Percentiles rank a stretch among this genome's conserved stretches.
These are phyloP conservation scores for Laguncularia racemosa DNA, from an alignment of 345 rosid genomes.

Conservation along the genomic window DNA sequence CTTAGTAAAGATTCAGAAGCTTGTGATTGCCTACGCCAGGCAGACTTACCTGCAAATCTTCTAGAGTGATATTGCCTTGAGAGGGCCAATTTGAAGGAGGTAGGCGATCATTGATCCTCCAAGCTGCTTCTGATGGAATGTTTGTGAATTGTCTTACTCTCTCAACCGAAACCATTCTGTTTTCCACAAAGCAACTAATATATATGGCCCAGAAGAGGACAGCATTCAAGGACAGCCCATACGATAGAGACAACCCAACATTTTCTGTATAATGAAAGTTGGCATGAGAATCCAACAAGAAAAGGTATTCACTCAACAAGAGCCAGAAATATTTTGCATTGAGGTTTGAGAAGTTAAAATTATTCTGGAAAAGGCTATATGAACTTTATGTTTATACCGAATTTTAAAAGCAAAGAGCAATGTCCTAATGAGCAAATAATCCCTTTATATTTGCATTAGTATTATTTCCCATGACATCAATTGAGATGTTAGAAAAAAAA, in stretches of 20 bases:
- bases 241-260: slow-evolving; percentile 85
- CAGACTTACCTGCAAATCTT: slow-evolving; percentile 65
- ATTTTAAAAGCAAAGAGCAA: too few species aligned
- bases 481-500: not conserved
- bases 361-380: too few species aligned
- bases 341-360: too few species aligned
- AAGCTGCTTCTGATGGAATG: slow-evolving; percentile 68
- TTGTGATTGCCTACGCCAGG: too few species aligned
- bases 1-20: too few species aligned
- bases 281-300: too few species aligned
- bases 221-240: slow-evolving; percentile 78
- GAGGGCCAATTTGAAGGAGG: slow-evolving; percentile 81
- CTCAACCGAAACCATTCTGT: slow-evolving; percentile 89
- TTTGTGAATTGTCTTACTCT: slow-evolving; percentile 86
- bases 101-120: slow-evolving; percentile 50
- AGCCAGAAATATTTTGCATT: not conserved
- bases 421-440: too few species aligned
- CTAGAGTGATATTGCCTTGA: slow-evolving; percentile 58
- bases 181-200: slow-evolving; percentile 84
- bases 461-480: not conserved
- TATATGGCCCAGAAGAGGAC: slow-evolving; percentile 76
- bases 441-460: too few species aligned
- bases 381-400: too few species aligned
- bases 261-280: slow-evolving; percentile 39
- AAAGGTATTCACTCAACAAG: slow-evolving; percentile 5